phyloP scores from a whole-genome alignment of 2,329 filamentous ascomycete species.

The Alternaria viburni region DNA sequence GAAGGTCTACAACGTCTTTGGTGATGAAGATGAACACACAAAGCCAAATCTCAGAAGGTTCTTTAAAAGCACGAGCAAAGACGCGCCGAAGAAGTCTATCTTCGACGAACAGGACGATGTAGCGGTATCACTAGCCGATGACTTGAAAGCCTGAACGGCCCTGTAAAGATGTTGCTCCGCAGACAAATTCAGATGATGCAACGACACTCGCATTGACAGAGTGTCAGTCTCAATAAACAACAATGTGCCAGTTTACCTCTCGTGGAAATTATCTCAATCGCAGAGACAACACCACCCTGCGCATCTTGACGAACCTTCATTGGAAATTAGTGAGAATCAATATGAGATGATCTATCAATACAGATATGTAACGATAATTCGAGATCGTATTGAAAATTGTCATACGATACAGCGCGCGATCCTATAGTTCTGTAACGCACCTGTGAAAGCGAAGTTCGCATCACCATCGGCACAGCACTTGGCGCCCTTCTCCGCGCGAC shows the following conservation, averaged over 20 bases:
- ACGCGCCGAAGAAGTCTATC: slow-evolving; percentile 3
- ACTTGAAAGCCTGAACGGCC: not conserved
- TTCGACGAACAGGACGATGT: slow-evolving; percentile 19
- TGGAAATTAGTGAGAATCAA: not conserved
- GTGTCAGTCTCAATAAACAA: not conserved
- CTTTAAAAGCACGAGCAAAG: slow-evolving; percentile 6
- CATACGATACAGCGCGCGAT: not conserved
- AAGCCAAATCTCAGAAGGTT: slow-evolving; percentile 51
- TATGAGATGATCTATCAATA: not conserved
- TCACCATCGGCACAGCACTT: slow-evolving; percentile 8
- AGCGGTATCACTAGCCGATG: not conserved
- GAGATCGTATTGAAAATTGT: not conserved
- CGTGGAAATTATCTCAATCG: not conserved
- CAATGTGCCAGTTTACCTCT: not conserved
- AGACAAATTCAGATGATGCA: not conserved
- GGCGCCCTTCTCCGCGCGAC: not conserved
- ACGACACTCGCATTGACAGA: not conserved
- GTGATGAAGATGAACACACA: slow-evolving; percentile 56
- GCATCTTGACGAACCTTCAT: not conserved
- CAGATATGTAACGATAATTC: not conserved
- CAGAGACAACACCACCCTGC: not conserved
- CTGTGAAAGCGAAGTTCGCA: slow-evolving; percentile 1
- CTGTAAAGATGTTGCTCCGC: not conserved
- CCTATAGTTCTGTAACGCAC: slow-evolving; percentile 2
- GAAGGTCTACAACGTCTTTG: slow-evolving; percentile 47